These are phyloP conservation scores for sorghum (Sorghum bicolor) DNA, from an alignment of 176 grass and related monocot species.

Conservation along the genomic window Sorghum_bicolor_NCBIv3 NC_012879.2:9413501-9414000, in stretches of 20 bases:
- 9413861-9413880: not conserved
- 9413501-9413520: constrained; percentile 70
- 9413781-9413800: constrained; percentile 59
- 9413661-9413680: constrained; percentile 17
- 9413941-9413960: not conserved
- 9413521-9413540: constrained; percentile 87
- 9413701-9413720: constrained; percentile 88
- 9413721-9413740: constrained; percentile 45
- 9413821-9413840: not conserved
- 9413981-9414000: not conserved
- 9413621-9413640: not conserved
- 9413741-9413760: constrained; percentile 60
- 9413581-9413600: not conserved
- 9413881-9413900: not conserved
- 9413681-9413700: constrained; percentile 81
- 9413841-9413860: constrained; percentile 7
- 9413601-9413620: not conserved
- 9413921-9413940: too few relatives aligned
- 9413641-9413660: not conserved
- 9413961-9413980: not conserved
- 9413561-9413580: constrained; percentile 74
- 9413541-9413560: constrained; percentile 94
- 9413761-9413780: constrained; percentile 65
- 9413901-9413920: not conserved
- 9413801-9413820: not conserved